Base-by-base conservation (phyloP, 495 filamentous ascomycete species). In the Annulohypoxylon nitens region DNA sequence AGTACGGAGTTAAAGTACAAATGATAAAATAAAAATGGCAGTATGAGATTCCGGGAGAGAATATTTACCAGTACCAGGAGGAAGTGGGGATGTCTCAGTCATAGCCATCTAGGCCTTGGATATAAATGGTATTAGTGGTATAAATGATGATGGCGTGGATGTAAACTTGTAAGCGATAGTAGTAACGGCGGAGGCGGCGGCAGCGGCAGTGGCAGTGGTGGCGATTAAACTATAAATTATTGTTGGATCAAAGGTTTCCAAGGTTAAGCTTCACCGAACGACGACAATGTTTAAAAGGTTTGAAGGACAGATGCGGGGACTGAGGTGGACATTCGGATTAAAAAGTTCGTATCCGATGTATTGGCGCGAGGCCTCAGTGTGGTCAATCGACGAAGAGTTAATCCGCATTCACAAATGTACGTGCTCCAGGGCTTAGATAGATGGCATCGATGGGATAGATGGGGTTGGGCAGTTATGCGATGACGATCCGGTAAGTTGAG, bases 51-150 rank as follows among this genome's bases (percentile, higher is more conserved):
- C 53, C 26, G 16, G 64, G 65, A 66, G 34, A 41, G 25, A 45
- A 8, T 69, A 76, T 84, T 76, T 88, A 93, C 92, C 91, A 81
- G 50, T 88, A 93, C 92, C 90, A 80, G 50, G 50, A 54, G 89
- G 83, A 80, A 89, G 82, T 39, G 89, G 77, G 55, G 91, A 85
- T 64, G 89, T 83, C 79, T 91, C 91, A 73, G 88, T 85, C 78
- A 91, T 91, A 75, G 91, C 90, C 91, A 93, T 93, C 70, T 75
- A 64, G 54, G 48, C 55, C 45, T 61, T 47, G 30, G 55, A 41
- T 59, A 59, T 48, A 43, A n/a, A 12, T 1, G 71, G 16, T 14
- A 47, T 23, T 23, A 23, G 20, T 23, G 20, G 20, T 59, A 59
- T 48, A 43, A n/a, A 12, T 1, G 71, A 11, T 10, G 47, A 10